phyloP scores from a whole-genome alignment of 164 flowering plant genomes.

The Nymphaea thermarum region DNA sequence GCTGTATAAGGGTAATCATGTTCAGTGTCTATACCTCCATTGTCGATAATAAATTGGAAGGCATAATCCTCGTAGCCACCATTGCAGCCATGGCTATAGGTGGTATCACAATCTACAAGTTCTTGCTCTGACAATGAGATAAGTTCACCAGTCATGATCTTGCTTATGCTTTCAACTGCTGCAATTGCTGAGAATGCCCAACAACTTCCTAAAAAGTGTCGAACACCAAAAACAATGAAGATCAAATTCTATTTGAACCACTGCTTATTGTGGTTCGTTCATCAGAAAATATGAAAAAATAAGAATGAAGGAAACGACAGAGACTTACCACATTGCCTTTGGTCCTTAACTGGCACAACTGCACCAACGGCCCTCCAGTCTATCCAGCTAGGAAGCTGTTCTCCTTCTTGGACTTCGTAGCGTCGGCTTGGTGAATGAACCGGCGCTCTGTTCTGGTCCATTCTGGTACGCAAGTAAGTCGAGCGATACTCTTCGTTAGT shows the following conservation, averaged over 20 bases:
- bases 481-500: constrained; percentile 34
- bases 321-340: constrained; percentile 20
- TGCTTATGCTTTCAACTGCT: constrained; percentile 8
- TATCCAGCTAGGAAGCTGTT: constrained; percentile 52
- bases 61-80: constrained; percentile 91
- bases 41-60: constrained; percentile 65
- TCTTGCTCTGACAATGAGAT: constrained; percentile 11
- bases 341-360: constrained; percentile 64
- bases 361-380: constrained; percentile 88
- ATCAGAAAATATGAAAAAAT: neutral
- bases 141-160: constrained; percentile 3
- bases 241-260: constrained; percentile 18
- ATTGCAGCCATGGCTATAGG: constrained; percentile 68
- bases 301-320: neutral
- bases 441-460: constrained; percentile 22
- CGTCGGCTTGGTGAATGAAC: constrained; percentile 26
- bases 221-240: neutral
- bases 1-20: constrained; percentile 70
- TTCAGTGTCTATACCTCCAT: constrained; percentile 76
- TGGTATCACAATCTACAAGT: constrained; percentile 64
- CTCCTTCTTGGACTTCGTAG: constrained; percentile 38
- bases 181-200: constrained; percentile 7
- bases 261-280: constrained; percentile 27
- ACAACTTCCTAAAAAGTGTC: constrained; percentile 6
- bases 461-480: constrained; percentile 23